A percentile compares a stretch with the other conserved stretches of the same genome.
Evolutionary conservation across 1,284 basidiomycete species (phyloP).

Genomic region (Cryptococcus floricola): DNA sequence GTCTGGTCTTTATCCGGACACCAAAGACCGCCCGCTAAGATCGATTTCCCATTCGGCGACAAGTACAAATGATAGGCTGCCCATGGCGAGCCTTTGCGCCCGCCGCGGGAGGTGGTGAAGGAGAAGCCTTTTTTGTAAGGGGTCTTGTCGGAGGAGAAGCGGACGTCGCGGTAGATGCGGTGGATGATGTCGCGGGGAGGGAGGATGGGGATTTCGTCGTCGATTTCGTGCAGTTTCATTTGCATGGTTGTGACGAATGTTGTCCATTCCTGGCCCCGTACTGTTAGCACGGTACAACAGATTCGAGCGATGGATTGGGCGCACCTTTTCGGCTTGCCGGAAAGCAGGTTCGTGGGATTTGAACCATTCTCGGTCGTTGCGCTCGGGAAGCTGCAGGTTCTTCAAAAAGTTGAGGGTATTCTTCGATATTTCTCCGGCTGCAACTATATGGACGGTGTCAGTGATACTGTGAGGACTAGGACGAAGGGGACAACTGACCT

Average conservation of each 20-base stretch:
- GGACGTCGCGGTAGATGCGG: constrained; percentile 56
- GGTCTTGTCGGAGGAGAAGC: constrained; percentile 70
- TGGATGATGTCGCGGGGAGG: constrained; percentile 83
- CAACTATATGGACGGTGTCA: constrained; percentile 54
- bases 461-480: background rate
- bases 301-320: background rate
- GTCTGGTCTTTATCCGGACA: constrained; percentile 76
- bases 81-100: constrained; percentile 45
- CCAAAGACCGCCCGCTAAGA: constrained; percentile 79
- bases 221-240: constrained; percentile 62
- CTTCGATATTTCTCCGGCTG: constrained; percentile 75
- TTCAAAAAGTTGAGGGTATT: constrained; percentile 76
- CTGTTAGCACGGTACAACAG: constrained; percentile 3
- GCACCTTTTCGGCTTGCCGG: constrained; percentile 65
- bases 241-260: constrained; percentile 70
- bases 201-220: constrained; percentile 73
- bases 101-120: constrained; percentile 39
- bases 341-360: constrained; percentile 65
- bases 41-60: constrained; percentile 62
- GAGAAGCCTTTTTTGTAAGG: constrained; percentile 77
- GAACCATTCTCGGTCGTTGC: constrained; percentile 82
- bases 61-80: constrained; percentile 51
- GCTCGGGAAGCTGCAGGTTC: constrained; percentile 66
- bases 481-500: constrained; percentile 54
- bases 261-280: constrained; percentile 63